Base-by-base conservation (phyloP, 176 grass and related monocot species). In the Luzula sylvatica region DNA sequence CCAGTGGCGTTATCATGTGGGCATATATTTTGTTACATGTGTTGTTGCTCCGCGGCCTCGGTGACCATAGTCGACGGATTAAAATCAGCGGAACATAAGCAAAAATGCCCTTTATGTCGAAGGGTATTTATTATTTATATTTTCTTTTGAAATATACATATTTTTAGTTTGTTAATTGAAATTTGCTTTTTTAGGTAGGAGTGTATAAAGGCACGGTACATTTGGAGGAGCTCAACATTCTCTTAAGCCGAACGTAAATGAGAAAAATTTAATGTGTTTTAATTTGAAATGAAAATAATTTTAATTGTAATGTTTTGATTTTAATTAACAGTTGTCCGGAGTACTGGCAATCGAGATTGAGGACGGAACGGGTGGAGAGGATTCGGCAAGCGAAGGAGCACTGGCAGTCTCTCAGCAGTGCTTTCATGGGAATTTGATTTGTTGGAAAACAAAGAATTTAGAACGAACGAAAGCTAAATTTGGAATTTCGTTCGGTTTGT, bases 21-120 rank as follows among this genome's bases (percentile, higher is more conserved):
- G 1, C 89, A 95, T 62, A 84, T 88, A 76, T 88, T 82, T 50
- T 95, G 80, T 66, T 95, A 79, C 52, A 70, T 84, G 74, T 88
- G 83, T 7, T 73, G 73, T 5, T 95, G 89, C 45, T 88, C 80
- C 47, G 89, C 83, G 45, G 80, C 80, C 51, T 85, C 80, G 0
- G 80, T 88, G 41, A 85, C 80, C 2, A 73, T 88, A 26, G 83
- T 88, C 35, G 74, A 88, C 9, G 80, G 83, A 51, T 56, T 95
- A 28, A 85, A 81, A 44, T 67, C 56, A 13, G 77, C 77, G 9
- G 15, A 71, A 23, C 46, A 30, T 27, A 95, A 70, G 58, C 68
- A 71, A 38, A 95, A 95, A 66, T 95, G 89, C 23, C 83, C 89
- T 18, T 38, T 95, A 28, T 88, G 89, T 44, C 73, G 76, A 64